phyloP scores from a whole-genome alignment of 306 rosid genomes.

The Vigna hirtella region DNA sequence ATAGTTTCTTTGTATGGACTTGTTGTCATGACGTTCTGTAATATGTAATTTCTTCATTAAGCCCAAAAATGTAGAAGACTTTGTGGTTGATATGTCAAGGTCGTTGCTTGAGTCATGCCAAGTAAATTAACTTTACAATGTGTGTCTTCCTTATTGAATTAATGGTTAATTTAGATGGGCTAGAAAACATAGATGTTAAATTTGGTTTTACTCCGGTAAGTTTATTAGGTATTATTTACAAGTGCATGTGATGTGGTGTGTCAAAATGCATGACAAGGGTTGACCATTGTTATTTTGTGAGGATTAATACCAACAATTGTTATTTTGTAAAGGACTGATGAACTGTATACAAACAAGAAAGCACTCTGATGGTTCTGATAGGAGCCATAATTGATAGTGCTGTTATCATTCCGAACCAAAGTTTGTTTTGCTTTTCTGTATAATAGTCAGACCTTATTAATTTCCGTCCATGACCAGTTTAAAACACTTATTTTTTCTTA shows the following conservation, averaged over 20 bases:
- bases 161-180: background rate
- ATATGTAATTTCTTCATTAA: background rate
- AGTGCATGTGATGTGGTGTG: background rate
- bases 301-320: background rate
- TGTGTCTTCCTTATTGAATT: background rate
- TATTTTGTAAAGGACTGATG: background rate
- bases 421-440: background rate
- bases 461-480: background rate
- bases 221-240: too few species aligned
- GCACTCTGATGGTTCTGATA: background rate
- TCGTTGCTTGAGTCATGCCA: conserved; percentile 3
- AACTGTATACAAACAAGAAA: background rate
- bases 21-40: background rate
- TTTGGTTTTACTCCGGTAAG: background rate
- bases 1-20: background rate
- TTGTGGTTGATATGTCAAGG: background rate
- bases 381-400: background rate
- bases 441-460: background rate
- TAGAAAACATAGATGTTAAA: background rate
- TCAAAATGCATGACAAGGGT: background rate
- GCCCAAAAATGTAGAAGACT: background rate
- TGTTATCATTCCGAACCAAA: background rate
- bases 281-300: background rate
- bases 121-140: background rate
- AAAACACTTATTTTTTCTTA: background rate